A percentile compares a stretch with the other conserved stretches of the same genome.
These are phyloP conservation scores for Trypanosomatidae sp. DNA, from an alignment of 208 protist genomes.

Conservation along the genomic window DNA sequence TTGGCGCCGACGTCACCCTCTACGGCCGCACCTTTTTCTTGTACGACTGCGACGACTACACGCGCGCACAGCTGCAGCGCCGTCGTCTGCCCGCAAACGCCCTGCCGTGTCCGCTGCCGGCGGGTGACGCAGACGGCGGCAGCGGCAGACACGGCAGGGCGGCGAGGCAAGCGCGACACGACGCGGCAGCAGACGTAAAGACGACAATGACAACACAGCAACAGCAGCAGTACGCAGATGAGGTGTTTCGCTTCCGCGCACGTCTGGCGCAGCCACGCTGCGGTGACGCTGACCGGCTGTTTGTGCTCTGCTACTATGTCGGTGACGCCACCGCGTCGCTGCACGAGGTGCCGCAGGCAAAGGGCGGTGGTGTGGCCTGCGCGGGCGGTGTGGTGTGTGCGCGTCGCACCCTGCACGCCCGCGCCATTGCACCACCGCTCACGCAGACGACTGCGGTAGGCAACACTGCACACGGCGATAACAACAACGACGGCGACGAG, in stretches of 20 bases:
- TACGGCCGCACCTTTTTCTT: constrained; percentile 77
- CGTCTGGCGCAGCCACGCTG: constrained; percentile 25
- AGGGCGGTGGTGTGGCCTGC: constrained; percentile 93
- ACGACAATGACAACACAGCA: not conserved
- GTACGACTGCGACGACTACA: constrained; percentile 92
- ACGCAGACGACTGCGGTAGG: too few relatives aligned
- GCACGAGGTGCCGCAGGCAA: constrained; percentile 77
- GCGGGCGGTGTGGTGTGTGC: constrained; percentile 86
- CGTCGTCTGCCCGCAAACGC: constrained; percentile 9
- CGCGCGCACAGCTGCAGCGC: too few relatives aligned
- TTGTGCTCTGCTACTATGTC: constrained; percentile 90
- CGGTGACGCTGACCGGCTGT: constrained; percentile 56
- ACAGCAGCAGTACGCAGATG: constrained; percentile 14
- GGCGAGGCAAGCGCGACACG: constrained; percentile 17
- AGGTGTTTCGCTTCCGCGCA: constrained; percentile 87
- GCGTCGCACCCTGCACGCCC: constrained; percentile 58
- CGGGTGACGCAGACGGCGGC: too few relatives aligned
- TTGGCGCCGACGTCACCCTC: constrained; percentile 70
- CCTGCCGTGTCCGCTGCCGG: constrained; percentile 2
- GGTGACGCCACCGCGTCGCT: constrained; percentile 93
- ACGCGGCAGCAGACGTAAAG: constrained; percentile 7
- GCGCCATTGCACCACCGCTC: too few relatives aligned
- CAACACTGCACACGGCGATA: constrained; percentile 34
- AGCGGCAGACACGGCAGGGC: too few relatives aligned
- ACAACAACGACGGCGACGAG: constrained; percentile 41